Conservation (phyloP, 2,329 filamentous ascomycete genomes). For the Curvularia hawaiiensis region DNA sequence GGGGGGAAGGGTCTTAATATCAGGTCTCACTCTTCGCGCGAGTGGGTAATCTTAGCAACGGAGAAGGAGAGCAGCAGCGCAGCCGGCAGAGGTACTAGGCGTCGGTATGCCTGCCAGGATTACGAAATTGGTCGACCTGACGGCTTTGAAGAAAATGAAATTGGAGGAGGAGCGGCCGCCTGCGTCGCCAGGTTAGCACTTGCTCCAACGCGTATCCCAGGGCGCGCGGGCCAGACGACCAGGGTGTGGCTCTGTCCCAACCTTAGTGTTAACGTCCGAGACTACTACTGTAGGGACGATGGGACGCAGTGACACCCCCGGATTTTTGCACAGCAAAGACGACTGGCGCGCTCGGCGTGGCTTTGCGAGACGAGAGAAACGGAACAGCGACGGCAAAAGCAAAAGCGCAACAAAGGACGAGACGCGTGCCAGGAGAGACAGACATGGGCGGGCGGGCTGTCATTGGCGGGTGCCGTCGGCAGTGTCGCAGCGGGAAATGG, state of each 20-base stretch:
- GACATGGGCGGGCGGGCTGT: background rate
- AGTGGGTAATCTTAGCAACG: constrained; percentile 32
- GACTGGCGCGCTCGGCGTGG: background rate
- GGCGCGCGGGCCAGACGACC: constrained; percentile 24
- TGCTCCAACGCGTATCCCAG: constrained; percentile 17
- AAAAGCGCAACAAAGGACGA: background rate
- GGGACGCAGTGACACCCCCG: constrained; percentile 12
- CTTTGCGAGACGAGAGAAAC: background rate
- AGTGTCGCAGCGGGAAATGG: constrained; percentile 5
- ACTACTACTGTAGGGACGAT: constrained; percentile 32
- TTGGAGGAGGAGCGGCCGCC: constrained; percentile 18
- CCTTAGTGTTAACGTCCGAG: constrained; percentile 10
- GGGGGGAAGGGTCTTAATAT: constrained; percentile 32
- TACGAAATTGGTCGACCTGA: constrained; percentile 7
- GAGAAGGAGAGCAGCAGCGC: constrained; percentile 26
- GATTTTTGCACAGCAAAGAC: constrained; percentile 7
- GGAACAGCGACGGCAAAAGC: background rate
- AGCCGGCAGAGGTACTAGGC: constrained; percentile 18
- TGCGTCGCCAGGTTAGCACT: constrained; percentile 19
- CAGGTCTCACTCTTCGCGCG: constrained; percentile 22
- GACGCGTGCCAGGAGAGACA: constrained; percentile 3
- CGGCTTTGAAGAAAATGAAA: constrained; percentile 11
- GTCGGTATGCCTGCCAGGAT: constrained; percentile 14
- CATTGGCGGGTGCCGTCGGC: constrained; percentile 9
- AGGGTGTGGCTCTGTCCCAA: constrained; percentile 20